Percentiles rank a stretch among this genome's conserved stretches.
Conservation (phyloP, 2,329 filamentous ascomycete species). For the Cladophialophora psammophila region DNA sequence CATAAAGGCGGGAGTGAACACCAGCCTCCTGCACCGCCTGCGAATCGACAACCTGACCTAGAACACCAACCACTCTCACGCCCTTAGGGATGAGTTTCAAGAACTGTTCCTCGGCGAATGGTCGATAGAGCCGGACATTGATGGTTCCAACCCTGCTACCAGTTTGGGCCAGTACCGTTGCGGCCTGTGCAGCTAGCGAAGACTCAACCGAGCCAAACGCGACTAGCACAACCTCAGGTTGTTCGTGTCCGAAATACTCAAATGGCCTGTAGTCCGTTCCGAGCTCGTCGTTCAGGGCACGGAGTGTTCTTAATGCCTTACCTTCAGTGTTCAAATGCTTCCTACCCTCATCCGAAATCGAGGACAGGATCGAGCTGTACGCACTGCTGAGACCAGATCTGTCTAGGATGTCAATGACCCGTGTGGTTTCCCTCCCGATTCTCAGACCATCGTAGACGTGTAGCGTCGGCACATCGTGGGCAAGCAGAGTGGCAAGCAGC, state of each 20-base stretch:
- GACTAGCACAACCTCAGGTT: slow-evolving; percentile 82
- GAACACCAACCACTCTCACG: slow-evolving; percentile 77
- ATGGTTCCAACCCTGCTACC: slow-evolving; percentile 84
- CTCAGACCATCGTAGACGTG: slow-evolving; percentile 89
- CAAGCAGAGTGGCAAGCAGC: slow-evolving; percentile 82
- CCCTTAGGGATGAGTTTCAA: slow-evolving; percentile 79
- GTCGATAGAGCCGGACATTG: slow-evolving; percentile 91
- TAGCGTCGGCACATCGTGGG: slow-evolving; percentile 78
- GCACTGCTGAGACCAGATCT: slow-evolving; percentile 71
- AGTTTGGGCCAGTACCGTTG: slow-evolving; percentile 72
- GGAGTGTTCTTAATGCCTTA: slow-evolving; percentile 73
- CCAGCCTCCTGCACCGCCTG: slow-evolving; percentile 75
- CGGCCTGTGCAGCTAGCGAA: slow-evolving; percentile 82
- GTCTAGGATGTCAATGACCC: slow-evolving; percentile 82
- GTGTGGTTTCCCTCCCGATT: slow-evolving; percentile 80
- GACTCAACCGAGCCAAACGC: slow-evolving; percentile 92
- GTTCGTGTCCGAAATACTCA: slow-evolving; percentile 86
- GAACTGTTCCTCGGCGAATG: slow-evolving; percentile 95
- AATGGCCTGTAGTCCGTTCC: slow-evolving; percentile 93
- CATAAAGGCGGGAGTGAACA: slow-evolving; percentile 83
- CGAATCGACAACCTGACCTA: slow-evolving; percentile 84
- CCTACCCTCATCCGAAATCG: slow-evolving; percentile 68
- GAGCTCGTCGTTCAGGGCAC: slow-evolving; percentile 85
- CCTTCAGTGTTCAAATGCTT: slow-evolving; percentile 74
- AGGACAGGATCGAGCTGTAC: slow-evolving; percentile 71